Conservation (phyloP, 345 rosid genomes). For the Rhodamnia argentea region DNA sequence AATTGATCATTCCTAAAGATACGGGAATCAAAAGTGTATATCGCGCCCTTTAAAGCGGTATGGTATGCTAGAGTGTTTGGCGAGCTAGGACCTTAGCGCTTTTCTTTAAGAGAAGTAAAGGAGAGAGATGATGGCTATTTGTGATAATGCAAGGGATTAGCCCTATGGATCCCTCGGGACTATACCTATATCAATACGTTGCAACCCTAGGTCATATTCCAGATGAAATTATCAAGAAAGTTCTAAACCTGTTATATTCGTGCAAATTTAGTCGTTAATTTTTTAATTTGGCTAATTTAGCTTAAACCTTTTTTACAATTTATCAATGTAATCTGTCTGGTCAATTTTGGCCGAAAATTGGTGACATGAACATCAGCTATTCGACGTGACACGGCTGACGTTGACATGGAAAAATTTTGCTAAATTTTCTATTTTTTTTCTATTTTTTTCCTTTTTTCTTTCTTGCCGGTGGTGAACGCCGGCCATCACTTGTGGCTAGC, state of each 20-base stretch:
- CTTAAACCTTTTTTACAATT: background rate
- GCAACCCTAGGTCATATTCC: background rate
- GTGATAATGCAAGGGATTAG: background rate
- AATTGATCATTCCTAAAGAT: background rate
- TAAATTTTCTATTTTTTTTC: too few species aligned
- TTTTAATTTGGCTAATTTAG: background rate
- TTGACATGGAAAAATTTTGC: too few species aligned
- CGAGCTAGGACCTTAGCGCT: background rate
- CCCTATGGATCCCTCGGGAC: background rate
- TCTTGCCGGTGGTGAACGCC: background rate
- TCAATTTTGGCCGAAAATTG: background rate
- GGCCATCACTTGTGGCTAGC: too few species aligned
- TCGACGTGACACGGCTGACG: accelerated
- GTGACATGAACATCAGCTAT: background rate
- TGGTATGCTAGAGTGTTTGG: background rate
- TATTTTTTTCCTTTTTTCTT: too few species aligned
- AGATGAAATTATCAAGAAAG: background rate
- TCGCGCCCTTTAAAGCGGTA: background rate
- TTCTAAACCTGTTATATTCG: background rate
- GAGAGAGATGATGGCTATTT: background rate
- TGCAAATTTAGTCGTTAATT: background rate
- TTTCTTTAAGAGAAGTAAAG: background rate
- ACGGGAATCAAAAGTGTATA: too few species aligned
- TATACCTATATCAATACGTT: background rate
- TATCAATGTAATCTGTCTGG: background rate